Conservation (phyloP, 768 basidiomycete species). For the Megacollybia marginata region DNA sequence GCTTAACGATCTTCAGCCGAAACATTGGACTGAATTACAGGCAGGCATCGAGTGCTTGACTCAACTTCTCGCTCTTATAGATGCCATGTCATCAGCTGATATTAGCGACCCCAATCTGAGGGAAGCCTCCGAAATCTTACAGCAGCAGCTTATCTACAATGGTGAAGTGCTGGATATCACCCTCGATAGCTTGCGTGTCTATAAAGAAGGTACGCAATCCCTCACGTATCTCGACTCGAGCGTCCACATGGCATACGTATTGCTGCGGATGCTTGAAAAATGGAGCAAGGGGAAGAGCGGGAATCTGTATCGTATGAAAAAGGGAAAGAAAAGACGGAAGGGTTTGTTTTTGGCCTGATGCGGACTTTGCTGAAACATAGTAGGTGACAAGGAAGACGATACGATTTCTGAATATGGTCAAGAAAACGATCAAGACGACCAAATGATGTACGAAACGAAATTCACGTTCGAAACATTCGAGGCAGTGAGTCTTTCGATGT, state of each 20-base stretch:
- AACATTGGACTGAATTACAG: constrained; percentile 90
- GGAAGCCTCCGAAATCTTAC: constrained; percentile 76
- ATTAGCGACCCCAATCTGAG: constrained; percentile 40
- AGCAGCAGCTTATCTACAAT: constrained; percentile 91
- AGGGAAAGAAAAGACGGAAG: constrained; percentile 43
- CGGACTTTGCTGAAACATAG: constrained; percentile 20
- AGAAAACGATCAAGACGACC: constrained; percentile 56
- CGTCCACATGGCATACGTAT: constrained; percentile 73
- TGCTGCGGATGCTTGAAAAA: constrained; percentile 86
- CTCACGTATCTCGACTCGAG: constrained; percentile 83
- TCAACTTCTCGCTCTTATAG: constrained; percentile 84
- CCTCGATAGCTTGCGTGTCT: constrained; percentile 66
- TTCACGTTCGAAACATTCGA: constrained; percentile 93
- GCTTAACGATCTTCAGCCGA: constrained; percentile 50
- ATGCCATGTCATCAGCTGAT: constrained; percentile 61
- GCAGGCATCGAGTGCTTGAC: constrained; percentile 92
- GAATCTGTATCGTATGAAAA: constrained; percentile 71
- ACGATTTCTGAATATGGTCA: constrained; percentile 66
- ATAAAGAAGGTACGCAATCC: constrained; percentile 74
- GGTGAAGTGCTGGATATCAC: constrained; percentile 90
- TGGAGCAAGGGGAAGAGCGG: constrained; percentile 67
- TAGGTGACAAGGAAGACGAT: constrained; percentile 41
- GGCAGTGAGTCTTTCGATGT: constrained; percentile 43
- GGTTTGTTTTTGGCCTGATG: constrained; percentile 20
- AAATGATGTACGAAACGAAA: constrained; percentile 71